phyloP scores from a whole-genome alignment of 2,329 filamentous ascomycete genomes.

The Neofusicoccum ribis region DNA sequence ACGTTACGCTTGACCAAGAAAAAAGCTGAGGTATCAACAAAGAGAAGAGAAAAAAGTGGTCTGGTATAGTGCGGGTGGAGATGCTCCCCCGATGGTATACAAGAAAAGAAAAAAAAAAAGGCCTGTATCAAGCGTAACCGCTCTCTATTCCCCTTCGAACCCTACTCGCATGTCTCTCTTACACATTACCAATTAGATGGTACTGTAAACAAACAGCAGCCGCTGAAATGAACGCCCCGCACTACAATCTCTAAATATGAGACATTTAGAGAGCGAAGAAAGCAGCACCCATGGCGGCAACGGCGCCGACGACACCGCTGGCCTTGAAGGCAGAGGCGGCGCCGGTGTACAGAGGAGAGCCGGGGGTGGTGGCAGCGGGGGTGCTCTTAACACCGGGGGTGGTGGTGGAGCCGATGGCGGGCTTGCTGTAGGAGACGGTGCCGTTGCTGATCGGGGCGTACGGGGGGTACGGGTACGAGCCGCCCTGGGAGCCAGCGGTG shows the following conservation, averaged over 20 bases:
- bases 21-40: conserved; percentile 17
- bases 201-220: neutral
- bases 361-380: conserved; percentile 32
- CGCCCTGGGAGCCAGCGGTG: conserved; percentile 21
- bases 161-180: neutral
- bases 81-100: neutral
- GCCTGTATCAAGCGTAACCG: neutral
- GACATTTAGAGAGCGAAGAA: conserved; percentile 19
- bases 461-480: conserved; percentile 23
- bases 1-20: conserved; percentile 8
- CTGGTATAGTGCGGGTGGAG: conserved; percentile 1
- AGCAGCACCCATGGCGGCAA: conserved; percentile 12
- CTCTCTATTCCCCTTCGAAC: neutral
- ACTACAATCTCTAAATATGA: neutral
- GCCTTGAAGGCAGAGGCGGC: conserved; percentile 48
- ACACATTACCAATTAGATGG: conserved; percentile 16
- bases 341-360: conserved; percentile 46
- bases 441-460: conserved; percentile 34
- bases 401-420: conserved; percentile 22
- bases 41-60: neutral
- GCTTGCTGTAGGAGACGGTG: conserved; percentile 29
- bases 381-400: conserved; percentile 28
- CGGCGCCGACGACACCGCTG: conserved; percentile 49
- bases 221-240: neutral
- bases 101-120: neutral